A percentile compares a stretch with the other conserved stretches of the same genome.
Evolutionary conservation across 495 filamentous ascomycete species (phyloP).

Genomic region (Halenospora varia): DNA sequence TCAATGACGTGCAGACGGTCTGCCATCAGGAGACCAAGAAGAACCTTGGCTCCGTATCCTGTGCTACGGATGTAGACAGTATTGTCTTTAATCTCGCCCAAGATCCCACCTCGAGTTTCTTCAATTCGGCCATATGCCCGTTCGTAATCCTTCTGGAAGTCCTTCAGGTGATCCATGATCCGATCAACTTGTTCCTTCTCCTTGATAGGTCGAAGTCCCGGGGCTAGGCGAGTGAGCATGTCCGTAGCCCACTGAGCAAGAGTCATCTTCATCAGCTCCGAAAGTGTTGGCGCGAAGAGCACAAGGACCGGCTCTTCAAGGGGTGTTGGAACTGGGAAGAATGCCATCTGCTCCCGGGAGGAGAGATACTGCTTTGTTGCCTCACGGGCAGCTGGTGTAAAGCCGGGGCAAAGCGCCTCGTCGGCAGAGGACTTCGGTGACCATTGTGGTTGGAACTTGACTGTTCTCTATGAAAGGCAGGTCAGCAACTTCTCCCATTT

Average conservation of each 20-base stretch:
- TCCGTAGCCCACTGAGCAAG: conserved; percentile 1
- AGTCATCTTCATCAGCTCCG: conserved; percentile 1
- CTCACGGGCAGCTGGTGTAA: not conserved
- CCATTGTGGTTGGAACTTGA: conserved; percentile 1
- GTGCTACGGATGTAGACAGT: conserved; percentile 7
- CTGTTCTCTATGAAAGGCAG: not conserved
- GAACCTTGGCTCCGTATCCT: conserved; percentile 14
- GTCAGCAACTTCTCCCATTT: not conserved
- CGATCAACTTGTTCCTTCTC: conserved; percentile 4
- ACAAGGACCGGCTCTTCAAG: conserved; percentile 1
- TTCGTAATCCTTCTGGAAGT: conserved; percentile 2
- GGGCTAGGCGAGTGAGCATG: not conserved
- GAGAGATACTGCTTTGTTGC: not conserved
- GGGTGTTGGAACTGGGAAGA: not conserved
- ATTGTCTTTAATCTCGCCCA: not conserved
- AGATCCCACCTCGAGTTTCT: not conserved
- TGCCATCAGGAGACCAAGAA: conserved; percentile 17
- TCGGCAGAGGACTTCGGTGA: not conserved
- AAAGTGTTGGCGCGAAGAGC: not conserved
- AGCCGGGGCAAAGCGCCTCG: conserved; percentile 1
- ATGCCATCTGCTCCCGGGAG: not conserved
- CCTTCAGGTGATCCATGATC: conserved; percentile 4
- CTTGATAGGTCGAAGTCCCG: not conserved
- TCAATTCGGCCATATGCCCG: conserved; percentile 10
- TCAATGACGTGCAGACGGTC: conserved; percentile 15